These are phyloP conservation scores for Mediolabrus comicus DNA, from an alignment of 108 stramenopile genomes.

Conservation along the genomic window DNA sequence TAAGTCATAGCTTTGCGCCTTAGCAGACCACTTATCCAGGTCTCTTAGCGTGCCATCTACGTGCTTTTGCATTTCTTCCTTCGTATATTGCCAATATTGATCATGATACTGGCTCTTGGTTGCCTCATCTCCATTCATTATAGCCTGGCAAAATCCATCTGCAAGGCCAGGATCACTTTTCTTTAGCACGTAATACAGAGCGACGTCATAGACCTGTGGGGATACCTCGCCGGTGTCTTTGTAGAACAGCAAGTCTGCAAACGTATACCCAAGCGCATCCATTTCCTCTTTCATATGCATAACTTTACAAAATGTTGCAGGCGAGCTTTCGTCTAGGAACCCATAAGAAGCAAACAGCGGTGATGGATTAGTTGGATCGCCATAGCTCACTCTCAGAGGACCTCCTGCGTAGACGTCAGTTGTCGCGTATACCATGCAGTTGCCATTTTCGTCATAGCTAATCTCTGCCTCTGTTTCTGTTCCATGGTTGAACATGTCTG, in stretches of 20 bases:
- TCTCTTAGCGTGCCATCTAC: conserved; percentile 53
- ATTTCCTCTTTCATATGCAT: conserved; percentile 57
- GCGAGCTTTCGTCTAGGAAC: conserved; percentile 58
- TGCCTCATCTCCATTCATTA: conserved; percentile 47
- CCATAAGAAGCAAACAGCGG: conserved; percentile 59
- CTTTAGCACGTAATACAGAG: conserved; percentile 45
- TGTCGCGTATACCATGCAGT: conserved; percentile 44
- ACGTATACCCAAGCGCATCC: conserved; percentile 57
- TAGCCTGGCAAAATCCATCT: conserved; percentile 48
- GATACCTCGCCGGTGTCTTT: conserved; percentile 63
- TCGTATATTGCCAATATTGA: conserved; percentile 58
- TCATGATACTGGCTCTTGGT: conserved; percentile 56
- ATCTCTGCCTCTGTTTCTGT: conserved; percentile 54
- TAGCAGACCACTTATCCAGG: conserved; percentile 44
- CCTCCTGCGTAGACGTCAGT: conserved; percentile 54
- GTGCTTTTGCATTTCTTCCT: conserved; percentile 49
- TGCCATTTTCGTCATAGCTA: conserved; percentile 49
- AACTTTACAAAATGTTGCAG: conserved; percentile 71
- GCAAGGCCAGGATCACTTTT: conserved; percentile 23
- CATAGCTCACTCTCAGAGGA: conserved; percentile 40
- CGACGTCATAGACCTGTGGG: conserved; percentile 59
- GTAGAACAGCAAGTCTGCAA: conserved; percentile 59
- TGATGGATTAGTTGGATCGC: conserved; percentile 58
- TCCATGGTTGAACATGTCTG: conserved; percentile 71
- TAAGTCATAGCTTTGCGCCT: conserved; percentile 42